Base-by-base conservation (phyloP, 805 yeast species). In the Schizosaccharomyces cryophilus region DNA sequence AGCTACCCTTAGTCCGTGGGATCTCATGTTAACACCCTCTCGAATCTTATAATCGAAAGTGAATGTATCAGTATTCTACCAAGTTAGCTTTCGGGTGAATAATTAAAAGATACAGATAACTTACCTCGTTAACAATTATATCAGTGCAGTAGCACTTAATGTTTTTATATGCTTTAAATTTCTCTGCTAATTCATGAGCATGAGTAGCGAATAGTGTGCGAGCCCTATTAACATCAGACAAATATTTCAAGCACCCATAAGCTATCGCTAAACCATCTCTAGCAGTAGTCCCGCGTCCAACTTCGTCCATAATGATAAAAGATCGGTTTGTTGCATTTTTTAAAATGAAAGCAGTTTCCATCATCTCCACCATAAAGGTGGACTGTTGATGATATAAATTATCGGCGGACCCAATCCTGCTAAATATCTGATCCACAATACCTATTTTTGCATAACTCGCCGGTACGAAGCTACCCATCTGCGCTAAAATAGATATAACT, bases 281-380 rank as follows among this genome's bases (percentile, higher is more conserved):
- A 0, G 87, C 83, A 61, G 94, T 84, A 0, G 96, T 88, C 0
- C 96, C 96, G 61, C 95, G 74, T 1, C 96, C 96, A 26, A 88
- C 81, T 67, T 88, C 96, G 70, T 88, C 96, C 62, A 88, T 74
- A 26, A 88, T 81, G 0, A 90, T 85, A 63, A 88, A 72, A 0
- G 95, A 86, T 42, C 76, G 73, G 0, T 73, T 65, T 0, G 93
- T 83, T 7, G 94, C 83, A 54, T 80, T 78, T 47, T 78, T 73
- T 45, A 88, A 69, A 42, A 88, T 87, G 55, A 75, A 72, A 1
- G 87, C 80, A 1, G 95, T 84, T 68, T 88, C 96, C 48, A 82
- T 75, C 95, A 88, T 87, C 66, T 88, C 96, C 17, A 84, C 86
- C 95, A 87, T 86, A 67, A 88, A 88, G 0, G 96, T 87, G n/a